A percentile compares a stretch with the other conserved stretches of the same genome.
Evolutionary conservation across 164 flowering plant genomes (phyloP).

Genomic region (Aristolochia contorta): DNA sequence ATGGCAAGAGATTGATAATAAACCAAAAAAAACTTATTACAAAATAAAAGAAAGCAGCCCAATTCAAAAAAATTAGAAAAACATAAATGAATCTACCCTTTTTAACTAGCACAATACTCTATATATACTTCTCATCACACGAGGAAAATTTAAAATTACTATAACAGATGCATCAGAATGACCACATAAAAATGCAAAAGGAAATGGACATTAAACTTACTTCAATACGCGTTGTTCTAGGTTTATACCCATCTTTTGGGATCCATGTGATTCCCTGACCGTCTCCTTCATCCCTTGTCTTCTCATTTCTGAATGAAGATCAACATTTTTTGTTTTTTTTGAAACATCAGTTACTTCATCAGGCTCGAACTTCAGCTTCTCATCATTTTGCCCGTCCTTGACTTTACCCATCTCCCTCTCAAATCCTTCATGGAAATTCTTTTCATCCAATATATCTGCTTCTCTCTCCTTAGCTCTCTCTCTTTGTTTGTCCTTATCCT

Average conservation of each 20-base stretch:
- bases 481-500: conserved; percentile 24
- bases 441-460: conserved; percentile 29
- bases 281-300: conserved; percentile 11
- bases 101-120: not conserved
- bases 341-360: conserved; percentile 8
- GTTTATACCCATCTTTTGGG: conserved; percentile 22
- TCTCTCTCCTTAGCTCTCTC: conserved; percentile 38
- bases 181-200: not conserved
- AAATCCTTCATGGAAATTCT: conserved; percentile 27
- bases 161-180: not conserved
- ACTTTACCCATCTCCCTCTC: conserved; percentile 20
- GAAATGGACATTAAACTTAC: conserved; percentile 30
- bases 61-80: conserved; percentile 1
- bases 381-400: conserved; percentile 30
- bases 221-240: conserved; percentile 45
- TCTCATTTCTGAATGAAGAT: conserved; percentile 7
- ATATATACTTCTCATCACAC: not conserved
- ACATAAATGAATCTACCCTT: not conserved
- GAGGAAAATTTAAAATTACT: not conserved
- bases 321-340: conserved; percentile 12
- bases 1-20: not conserved
- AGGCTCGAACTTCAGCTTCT: conserved; percentile 2
- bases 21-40: not conserved
- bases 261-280: conserved; percentile 13
- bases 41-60: not conserved